Base-by-base conservation (phyloP, 2,329 filamentous ascomycete species). In the Botrytis pseudocinerea region DNA sequence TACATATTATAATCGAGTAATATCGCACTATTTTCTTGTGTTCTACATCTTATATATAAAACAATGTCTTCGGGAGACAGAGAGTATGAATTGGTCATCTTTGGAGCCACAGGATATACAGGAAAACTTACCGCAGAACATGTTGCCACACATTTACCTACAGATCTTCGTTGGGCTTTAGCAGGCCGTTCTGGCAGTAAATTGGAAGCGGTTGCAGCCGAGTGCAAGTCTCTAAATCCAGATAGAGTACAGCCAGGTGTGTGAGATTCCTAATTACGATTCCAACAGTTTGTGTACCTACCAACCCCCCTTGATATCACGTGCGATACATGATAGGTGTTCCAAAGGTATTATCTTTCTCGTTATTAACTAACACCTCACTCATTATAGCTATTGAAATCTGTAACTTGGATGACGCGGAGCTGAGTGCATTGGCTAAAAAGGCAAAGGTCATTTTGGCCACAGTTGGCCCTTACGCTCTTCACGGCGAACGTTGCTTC, bases 81-180 rank as follows among this genome's bases (percentile, higher is more conserved):
- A 46, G 74, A 88, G 78, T 92, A 92, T 79, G 91, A 93, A 77
- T 82, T 92, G 66, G 83, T 93, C 61, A 83, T 93, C 48, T 85
- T 92, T 32, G 91, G 91, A 40, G 90, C 91, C 16, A 91, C 87
- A 80, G 95, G 95, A 42, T 97, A 97, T 82, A 98, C 95, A 0
- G 95, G 95, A 57, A 91, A 89, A 76, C 86, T 92, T 77, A 90
- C 90, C 3, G 91, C 91, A 42, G 91, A 97, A 81, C 90, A 96
- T 82, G 91, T 97, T 78, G 86, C 90, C 70, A 86, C 86, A 22
- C 84, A 88, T 76, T 85, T 94, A 1, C 92, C 94, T 0, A 93
- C 92, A 28, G 88, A 93, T 80, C 82, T 97, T 75, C 94, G 90
- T 84, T 98, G 95, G 95, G 95, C 93, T 22, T 85, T 98, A 72